A percentile compares a stretch with the other conserved stretches of the same genome.
Conservation (phyloP, 768 basidiomycete species). For the Xanthoconium stramineum region DNA sequence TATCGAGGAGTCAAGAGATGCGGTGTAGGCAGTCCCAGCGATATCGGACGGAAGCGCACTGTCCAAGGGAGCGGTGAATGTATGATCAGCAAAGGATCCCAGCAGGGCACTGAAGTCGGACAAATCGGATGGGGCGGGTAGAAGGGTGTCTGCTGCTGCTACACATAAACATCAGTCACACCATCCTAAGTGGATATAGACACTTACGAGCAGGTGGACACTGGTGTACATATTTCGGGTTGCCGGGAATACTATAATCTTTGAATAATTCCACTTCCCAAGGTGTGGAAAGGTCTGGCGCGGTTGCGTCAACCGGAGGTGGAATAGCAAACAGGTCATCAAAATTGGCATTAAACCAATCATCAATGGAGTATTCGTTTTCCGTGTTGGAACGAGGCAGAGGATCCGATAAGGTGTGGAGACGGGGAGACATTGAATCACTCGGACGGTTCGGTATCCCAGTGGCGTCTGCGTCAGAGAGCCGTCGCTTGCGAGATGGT, state of each 20-base stretch:
- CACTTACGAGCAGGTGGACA: conserved; percentile 4
- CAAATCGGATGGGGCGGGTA: neutral
- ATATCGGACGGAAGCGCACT: neutral
- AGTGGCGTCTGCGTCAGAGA: conserved; percentile 31
- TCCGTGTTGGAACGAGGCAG: conserved; percentile 14
- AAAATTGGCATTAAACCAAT: conserved; percentile 35
- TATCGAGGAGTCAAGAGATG: neutral
- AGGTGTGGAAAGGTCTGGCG: conserved; percentile 23
- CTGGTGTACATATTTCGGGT: neutral
- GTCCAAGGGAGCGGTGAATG: neutral
- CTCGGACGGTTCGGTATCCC: conserved; percentile 29
- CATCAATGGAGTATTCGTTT: conserved; percentile 28
- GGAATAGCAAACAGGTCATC: conserved; percentile 27
- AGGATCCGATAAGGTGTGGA: conserved; percentile 34
- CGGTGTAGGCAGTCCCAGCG: neutral
- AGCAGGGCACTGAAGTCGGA: conserved; percentile 11
- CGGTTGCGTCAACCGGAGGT: conserved; percentile 19
- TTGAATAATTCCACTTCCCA: conserved; percentile 37
- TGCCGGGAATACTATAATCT: conserved; percentile 20
- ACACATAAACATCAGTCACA: neutral
- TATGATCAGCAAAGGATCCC: neutral
- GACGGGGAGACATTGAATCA: conserved; percentile 14
- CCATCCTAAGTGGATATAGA: neutral
- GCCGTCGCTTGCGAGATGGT: conserved; percentile 34
- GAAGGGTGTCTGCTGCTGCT: neutral